Conservation (phyloP, 164 flowering plant species). For the Kalanchoe fedtschenkoi region DNA sequence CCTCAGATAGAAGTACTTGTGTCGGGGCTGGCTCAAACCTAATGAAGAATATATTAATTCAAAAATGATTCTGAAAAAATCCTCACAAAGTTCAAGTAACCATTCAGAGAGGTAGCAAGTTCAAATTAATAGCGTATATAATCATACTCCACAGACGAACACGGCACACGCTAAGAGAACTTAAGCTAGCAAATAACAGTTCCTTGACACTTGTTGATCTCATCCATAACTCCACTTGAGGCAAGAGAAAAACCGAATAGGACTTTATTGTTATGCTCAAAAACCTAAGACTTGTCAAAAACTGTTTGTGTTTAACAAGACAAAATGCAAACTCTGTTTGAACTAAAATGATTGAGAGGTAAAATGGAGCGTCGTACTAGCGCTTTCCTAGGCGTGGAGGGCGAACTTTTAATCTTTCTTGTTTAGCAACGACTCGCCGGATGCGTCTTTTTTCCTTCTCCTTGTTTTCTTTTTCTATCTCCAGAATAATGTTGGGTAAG, state of each 20-base stretch:
- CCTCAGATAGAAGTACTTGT: constrained; percentile 87
- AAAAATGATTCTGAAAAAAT: neutral
- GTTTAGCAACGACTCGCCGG: constrained; percentile 54
- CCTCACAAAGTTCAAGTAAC: neutral
- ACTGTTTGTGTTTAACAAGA: too few species aligned
- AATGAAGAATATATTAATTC: constrained; percentile 10
- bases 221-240: too few species aligned
- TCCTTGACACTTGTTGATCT: too few species aligned
- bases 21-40: constrained; percentile 86
- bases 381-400: constrained; percentile 96
- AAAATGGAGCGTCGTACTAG: constrained; percentile 41
- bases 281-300: too few species aligned
- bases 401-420: constrained; percentile 59
- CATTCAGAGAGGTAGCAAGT: neutral
- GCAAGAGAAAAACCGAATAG: too few species aligned
- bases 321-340: neutral
- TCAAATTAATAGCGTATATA: too few species aligned
- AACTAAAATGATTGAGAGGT: neutral
- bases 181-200: too few species aligned
- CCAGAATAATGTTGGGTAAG: constrained; percentile 64
- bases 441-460: constrained; percentile 62
- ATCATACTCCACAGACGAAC: too few species aligned
- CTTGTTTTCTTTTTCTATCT: constrained; percentile 81
- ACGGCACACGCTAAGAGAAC: too few species aligned
- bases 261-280: too few species aligned